phyloP scores from a whole-genome alignment of 2,329 filamentous ascomycete species.

The Colletotrichum sp. region DNA sequence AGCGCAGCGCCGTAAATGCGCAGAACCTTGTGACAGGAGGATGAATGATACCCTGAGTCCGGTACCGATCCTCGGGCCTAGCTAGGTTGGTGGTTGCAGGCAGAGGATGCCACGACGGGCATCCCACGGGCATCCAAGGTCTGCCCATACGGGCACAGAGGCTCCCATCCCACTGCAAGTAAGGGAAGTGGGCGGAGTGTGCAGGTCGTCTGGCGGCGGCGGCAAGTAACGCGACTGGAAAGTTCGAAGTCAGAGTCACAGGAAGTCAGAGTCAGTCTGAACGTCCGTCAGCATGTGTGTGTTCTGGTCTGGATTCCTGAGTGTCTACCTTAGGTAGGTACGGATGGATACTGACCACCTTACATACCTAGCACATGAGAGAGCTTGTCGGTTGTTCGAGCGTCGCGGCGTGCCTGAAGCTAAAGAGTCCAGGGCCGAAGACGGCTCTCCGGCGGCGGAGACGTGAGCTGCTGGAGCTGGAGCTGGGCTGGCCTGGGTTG shows the following conservation, averaged over 20 bases:
- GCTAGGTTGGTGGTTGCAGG: neutral
- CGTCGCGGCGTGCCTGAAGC: neutral
- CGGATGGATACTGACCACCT: neutral
- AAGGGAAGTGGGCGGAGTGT: constrained; percentile 4
- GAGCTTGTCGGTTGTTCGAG: neutral
- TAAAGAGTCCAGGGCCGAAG: neutral
- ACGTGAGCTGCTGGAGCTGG: neutral
- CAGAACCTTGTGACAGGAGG: neutral
- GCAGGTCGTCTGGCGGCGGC: neutral
- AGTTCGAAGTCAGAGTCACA: neutral
- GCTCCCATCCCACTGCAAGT: neutral
- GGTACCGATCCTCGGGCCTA: neutral
- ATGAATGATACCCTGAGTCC: neutral
- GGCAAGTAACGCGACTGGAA: neutral
- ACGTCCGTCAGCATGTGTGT: neutral
- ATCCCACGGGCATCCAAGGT: neutral
- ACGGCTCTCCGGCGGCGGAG: neutral
- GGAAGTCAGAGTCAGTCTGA: neutral
- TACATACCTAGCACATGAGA: neutral
- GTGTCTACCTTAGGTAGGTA: neutral
- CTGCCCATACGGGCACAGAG: neutral
- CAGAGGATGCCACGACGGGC: neutral
- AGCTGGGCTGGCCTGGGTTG: neutral
- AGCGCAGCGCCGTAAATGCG: neutral
- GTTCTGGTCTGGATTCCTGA: neutral